phyloP scores from a whole-genome alignment of 2,329 filamentous ascomycete genomes.

The Aspergillus quadrilineatus region DNA sequence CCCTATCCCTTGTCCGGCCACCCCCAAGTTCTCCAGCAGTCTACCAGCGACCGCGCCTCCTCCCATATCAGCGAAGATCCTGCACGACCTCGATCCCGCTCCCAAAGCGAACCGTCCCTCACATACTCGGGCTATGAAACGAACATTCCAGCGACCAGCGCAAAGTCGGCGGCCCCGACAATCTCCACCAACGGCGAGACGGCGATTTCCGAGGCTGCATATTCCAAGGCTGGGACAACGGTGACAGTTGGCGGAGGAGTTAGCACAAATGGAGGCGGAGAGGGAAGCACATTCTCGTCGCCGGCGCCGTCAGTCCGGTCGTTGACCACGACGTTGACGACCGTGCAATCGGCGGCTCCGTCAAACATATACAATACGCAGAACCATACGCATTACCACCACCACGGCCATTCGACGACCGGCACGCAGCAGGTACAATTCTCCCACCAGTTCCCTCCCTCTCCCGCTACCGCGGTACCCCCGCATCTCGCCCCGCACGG shows the following conservation, averaged over 20 bases:
- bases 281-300: slow-evolving; percentile 64
- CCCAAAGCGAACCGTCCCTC: slow-evolving; percentile 59
- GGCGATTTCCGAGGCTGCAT: slow-evolving; percentile 69
- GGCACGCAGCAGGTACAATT: slow-evolving; percentile 51
- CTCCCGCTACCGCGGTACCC: slow-evolving; percentile 60
- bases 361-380: slow-evolving; percentile 45
- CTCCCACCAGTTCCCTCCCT: slow-evolving; percentile 60
- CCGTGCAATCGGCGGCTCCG: slow-evolving; percentile 62
- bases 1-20: slow-evolving; percentile 85
- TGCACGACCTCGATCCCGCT: slow-evolving; percentile 53
- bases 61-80: slow-evolving; percentile 51
- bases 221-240: slow-evolving; percentile 78
- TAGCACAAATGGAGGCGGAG: slow-evolving; percentile 66
- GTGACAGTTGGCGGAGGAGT: slow-evolving; percentile 62
- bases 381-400: slow-evolving; percentile 29
- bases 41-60: slow-evolving; percentile 48
- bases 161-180: slow-evolving; percentile 74
- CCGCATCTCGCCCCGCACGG: slow-evolving; percentile 55
- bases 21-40: slow-evolving; percentile 41
- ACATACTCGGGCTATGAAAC: slow-evolving; percentile 62
- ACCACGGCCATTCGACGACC: slow-evolving; percentile 37
- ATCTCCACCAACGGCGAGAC: slow-evolving; percentile 81
- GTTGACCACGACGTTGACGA: slow-evolving; percentile 65
- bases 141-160: slow-evolving; percentile 61
- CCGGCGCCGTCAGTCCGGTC: slow-evolving; percentile 65